Percentiles rank a stretch among this genome's conserved stretches.
Conservation (phyloP, 140 eudicot species). For the Oenanthe javanica region DNA sequence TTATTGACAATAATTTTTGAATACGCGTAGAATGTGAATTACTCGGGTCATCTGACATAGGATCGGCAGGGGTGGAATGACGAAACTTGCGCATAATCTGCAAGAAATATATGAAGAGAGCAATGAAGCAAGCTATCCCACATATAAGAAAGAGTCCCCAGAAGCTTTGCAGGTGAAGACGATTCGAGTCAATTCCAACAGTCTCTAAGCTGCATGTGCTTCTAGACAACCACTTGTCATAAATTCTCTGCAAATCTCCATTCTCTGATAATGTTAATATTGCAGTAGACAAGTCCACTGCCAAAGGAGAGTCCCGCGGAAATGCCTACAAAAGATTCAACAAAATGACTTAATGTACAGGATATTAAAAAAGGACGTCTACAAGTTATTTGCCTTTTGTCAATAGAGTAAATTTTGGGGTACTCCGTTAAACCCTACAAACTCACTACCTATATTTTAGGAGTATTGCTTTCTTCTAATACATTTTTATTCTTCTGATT, state of each 20-base stretch:
- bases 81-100: slow-evolving; percentile 45
- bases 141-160: slow-evolving; percentile 81
- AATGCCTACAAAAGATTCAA: slow-evolving; percentile 33
- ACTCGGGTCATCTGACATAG: slow-evolving; percentile 24
- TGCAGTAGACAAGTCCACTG: slow-evolving; percentile 62
- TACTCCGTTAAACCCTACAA: no score
- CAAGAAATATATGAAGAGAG: slow-evolving; percentile 58
- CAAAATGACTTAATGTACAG: background rate
- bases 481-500: no score
- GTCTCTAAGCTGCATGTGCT: slow-evolving; percentile 62
- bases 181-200: slow-evolving; percentile 72
- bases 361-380: background rate
- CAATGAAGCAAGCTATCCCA: slow-evolving; percentile 64
- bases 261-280: slow-evolving; percentile 44
- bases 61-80: slow-evolving; percentile 16
- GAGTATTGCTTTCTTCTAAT: no score
- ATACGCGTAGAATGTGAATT: slow-evolving; percentile 45
- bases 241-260: slow-evolving; percentile 49
- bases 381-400: background rate
- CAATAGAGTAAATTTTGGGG: no score
- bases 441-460: no score
- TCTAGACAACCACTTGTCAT: slow-evolving; percentile 41
- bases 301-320: slow-evolving; percentile 55
- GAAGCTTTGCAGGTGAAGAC: slow-evolving; percentile 72
- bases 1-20: slow-evolving; percentile 40